Conservation (phyloP, 257 asterid genomes). For the Scutellaria barbata region DNA sequence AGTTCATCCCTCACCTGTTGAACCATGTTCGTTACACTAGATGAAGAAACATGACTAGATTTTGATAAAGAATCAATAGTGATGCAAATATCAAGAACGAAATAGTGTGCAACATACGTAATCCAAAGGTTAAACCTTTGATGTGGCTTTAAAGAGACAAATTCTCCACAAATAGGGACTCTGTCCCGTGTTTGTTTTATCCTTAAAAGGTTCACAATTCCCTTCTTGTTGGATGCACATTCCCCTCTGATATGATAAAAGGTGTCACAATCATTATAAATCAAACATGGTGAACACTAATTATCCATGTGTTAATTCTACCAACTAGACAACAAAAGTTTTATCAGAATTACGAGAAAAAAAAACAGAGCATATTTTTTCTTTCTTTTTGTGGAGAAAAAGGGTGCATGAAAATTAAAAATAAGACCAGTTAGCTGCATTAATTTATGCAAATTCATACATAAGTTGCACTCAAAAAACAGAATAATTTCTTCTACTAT, state of each 20-base stretch:
- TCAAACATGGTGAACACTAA: not conserved
- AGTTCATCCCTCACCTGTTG: conserved; percentile 80
- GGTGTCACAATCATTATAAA: not conserved
- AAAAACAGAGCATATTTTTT: not conserved
- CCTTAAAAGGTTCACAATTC: too few species aligned
- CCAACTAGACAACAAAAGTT: not conserved
- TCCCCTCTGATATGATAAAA: not conserved
- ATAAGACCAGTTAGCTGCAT: not conserved
- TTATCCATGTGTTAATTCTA: not conserved
- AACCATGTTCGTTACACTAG: not conserved
- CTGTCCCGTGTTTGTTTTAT: too few species aligned
- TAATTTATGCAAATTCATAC: not conserved
- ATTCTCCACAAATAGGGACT: not conserved
- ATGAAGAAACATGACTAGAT: not conserved
- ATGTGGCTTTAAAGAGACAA: not conserved
- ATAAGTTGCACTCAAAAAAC: not conserved
- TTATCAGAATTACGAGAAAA: not conserved
- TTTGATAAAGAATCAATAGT: too few species aligned
- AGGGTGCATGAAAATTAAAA: not conserved
- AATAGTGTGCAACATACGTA: not conserved
- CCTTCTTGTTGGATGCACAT: too few species aligned
- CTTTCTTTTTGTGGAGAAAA: too few species aligned
- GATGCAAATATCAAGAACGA: too few species aligned
- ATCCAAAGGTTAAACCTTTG: not conserved
- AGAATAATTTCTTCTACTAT: not conserved